phyloP scores from a whole-genome alignment of 192 early-diverging fungal species.

The Coemansia sp. region DNA sequence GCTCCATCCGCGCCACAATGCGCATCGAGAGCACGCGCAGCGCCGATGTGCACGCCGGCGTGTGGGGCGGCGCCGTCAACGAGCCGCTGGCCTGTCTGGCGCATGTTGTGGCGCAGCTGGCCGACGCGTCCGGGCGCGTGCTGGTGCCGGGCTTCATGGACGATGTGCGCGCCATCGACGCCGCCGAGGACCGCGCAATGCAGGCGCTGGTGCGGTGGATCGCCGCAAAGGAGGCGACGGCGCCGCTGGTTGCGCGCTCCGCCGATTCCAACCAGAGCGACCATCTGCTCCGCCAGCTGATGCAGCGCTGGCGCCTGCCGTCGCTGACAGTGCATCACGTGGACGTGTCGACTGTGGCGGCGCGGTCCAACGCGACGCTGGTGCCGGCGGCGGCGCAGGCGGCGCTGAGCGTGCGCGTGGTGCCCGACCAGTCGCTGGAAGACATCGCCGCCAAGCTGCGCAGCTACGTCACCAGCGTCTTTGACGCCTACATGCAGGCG shows the following conservation, averaged over 20 bases:
- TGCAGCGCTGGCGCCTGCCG: conserved; percentile 75
- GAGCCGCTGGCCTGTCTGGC: conserved; percentile 70
- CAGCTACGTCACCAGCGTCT: conserved; percentile 55
- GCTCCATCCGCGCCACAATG: conserved; percentile 67
- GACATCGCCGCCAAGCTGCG: conserved; percentile 63
- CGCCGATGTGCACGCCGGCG: conserved; percentile 74
- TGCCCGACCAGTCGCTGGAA: conserved; percentile 70
- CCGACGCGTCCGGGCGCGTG: conserved; percentile 58
- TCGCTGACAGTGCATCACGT: conserved; percentile 75
- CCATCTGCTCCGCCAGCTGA: conserved; percentile 56
- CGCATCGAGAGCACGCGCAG: conserved; percentile 46
- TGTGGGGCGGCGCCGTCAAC: conserved; percentile 72
- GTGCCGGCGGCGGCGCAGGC: conserved; percentile 70
- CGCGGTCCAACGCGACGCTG: conserved; percentile 64
- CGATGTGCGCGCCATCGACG: conserved; percentile 58
- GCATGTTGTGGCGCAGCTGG: conserved; percentile 60
- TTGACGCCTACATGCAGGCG: conserved; percentile 28
- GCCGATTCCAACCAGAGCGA: conserved; percentile 10
- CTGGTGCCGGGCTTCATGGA: conserved; percentile 71
- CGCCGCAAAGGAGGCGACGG: conserved; percentile 28
- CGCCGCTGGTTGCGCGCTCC: conserved; percentile 34
- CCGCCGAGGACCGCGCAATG: conserved; percentile 61
- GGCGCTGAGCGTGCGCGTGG: conserved; percentile 70
- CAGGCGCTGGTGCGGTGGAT: conserved; percentile 34
- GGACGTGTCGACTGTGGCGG: conserved; percentile 63